Percentiles rank a stretch among this genome's conserved stretches.
phyloP scores from a whole-genome alignment of 176 grass and related monocot genomes.

The Musa itinerans region DNA sequence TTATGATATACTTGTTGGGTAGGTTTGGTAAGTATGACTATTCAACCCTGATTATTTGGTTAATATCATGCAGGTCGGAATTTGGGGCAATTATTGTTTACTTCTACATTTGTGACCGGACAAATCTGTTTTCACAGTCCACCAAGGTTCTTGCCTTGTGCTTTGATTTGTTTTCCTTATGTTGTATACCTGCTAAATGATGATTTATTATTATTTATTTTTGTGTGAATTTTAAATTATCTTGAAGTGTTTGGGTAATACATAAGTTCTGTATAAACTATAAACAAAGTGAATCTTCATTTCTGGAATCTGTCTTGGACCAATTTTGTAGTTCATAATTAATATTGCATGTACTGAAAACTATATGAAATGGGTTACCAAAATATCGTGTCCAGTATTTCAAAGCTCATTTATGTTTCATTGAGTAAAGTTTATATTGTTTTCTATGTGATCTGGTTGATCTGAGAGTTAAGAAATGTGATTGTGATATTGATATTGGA shows the following conservation, averaged over 20 bases:
- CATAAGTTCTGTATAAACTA: too few species aligned
- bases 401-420: neutral
- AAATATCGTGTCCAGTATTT: neutral
- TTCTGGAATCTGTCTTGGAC: too few species aligned
- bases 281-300: too few species aligned
- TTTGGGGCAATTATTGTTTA: slow-evolving; percentile 58
- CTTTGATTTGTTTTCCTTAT: neutral
- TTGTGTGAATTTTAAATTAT: neutral
- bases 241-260: too few species aligned
- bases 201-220: neutral
- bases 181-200: neutral
- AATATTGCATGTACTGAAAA: too few species aligned
- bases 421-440: neutral
- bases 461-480: too few species aligned
- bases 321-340: too few species aligned
- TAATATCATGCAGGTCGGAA: slow-evolving; percentile 42
- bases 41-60: neutral
- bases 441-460: too few species aligned
- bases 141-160: slow-evolving; percentile 39
- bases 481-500: too few species aligned
- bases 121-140: slow-evolving; percentile 61
- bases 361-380: too few species aligned
- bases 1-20: neutral
- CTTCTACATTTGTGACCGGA: slow-evolving; percentile 72
- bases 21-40: neutral